Conservation (phyloP, 352 stramenopile genomes). For the Phytopythium chamaehyphon region DNA sequence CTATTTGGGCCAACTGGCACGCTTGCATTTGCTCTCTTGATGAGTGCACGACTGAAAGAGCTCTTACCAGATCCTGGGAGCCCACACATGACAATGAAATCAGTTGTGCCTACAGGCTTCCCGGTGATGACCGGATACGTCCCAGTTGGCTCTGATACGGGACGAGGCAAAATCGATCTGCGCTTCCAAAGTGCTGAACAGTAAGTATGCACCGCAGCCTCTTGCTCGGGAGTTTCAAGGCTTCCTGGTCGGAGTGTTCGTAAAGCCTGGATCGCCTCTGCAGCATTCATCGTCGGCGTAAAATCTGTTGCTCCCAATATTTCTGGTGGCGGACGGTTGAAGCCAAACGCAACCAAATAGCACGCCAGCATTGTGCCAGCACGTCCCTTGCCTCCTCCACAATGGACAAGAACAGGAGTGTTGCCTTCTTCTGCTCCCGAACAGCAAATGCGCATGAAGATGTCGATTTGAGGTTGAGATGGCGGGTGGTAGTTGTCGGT, state of each 20-base stretch:
- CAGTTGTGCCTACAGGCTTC: conserved; percentile 20
- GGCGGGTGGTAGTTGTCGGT: conserved; percentile 56
- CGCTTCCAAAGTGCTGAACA: conserved; percentile 60
- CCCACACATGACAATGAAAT: conserved; percentile 56
- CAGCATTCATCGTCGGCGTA: conserved; percentile 39
- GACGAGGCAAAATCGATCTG: conserved; percentile 22
- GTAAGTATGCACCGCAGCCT: conserved; percentile 36
- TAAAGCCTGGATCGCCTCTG: conserved; percentile 36
- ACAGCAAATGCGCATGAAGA: conserved; percentile 49
- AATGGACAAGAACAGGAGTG: conserved; percentile 52
- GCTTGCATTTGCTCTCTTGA: conserved; percentile 26
- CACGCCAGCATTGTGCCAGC: conserved; percentile 62
- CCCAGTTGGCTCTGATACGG: conserved; percentile 20
- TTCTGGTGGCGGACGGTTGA: conserved; percentile 19
- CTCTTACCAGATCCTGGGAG: conserved; percentile 56
- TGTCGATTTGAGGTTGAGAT: conserved; percentile 48
- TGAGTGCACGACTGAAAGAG: conserved; percentile 45
- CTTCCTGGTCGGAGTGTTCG: conserved; percentile 44
- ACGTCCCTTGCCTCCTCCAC: conserved; percentile 58
- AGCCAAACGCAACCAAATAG: conserved; percentile 62
- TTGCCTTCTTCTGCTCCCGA: neutral
- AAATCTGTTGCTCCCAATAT: conserved; percentile 12
- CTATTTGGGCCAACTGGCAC: neutral
- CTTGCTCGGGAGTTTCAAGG: conserved; percentile 55
- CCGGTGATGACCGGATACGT: conserved; percentile 34